phyloP scores from a whole-genome alignment of 2,329 filamentous ascomycete genomes.

The Camillea tinctor region DNA sequence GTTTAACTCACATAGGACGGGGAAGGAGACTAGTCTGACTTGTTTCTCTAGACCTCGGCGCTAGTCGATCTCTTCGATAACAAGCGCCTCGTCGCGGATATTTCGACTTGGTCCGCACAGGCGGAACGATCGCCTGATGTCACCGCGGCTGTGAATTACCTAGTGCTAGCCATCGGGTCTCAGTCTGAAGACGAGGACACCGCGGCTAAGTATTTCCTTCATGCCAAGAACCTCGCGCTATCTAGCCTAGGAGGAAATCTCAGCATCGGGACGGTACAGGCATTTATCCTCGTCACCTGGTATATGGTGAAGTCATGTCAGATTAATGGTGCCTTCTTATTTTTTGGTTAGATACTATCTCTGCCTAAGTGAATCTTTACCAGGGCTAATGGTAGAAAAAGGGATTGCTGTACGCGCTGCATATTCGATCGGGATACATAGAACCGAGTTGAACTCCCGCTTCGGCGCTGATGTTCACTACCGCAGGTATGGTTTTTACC shows the following conservation, averaged over 20 bases:
- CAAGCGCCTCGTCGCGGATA: slow-evolving; percentile 37
- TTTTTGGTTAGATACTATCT: slow-evolving; percentile 38
- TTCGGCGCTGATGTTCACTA: slow-evolving; percentile 45
- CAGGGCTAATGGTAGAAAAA: slow-evolving; percentile 8
- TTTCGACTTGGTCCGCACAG: slow-evolving; percentile 42
- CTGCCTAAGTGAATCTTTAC: background rate
- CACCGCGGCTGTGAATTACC: slow-evolving; percentile 44
- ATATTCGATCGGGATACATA: slow-evolving; percentile 52
- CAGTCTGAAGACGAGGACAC: slow-evolving; percentile 41
- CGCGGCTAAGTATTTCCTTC: slow-evolving; percentile 48
- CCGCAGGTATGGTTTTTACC: slow-evolving; percentile 31
- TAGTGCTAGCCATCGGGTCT: slow-evolving; percentile 50
- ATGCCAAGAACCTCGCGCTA: slow-evolving; percentile 46
- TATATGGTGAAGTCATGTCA: slow-evolving; percentile 56
- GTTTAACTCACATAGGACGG: background rate
- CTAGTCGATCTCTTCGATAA: slow-evolving; percentile 50
- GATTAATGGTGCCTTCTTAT: slow-evolving; percentile 54
- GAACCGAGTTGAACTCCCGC: slow-evolving; percentile 52
- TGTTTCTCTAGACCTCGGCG: slow-evolving; percentile 37
- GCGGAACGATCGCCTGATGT: slow-evolving; percentile 35
- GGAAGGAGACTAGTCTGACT: background rate
- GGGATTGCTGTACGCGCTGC: slow-evolving; percentile 51
- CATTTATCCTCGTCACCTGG: slow-evolving; percentile 49
- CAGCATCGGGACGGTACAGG: slow-evolving; percentile 49
- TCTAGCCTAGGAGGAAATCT: slow-evolving; percentile 45